These are phyloP conservation scores for Fusarium nurragi DNA, from an alignment of 2,329 filamentous ascomycete species.

Conservation along the genomic window DNA sequence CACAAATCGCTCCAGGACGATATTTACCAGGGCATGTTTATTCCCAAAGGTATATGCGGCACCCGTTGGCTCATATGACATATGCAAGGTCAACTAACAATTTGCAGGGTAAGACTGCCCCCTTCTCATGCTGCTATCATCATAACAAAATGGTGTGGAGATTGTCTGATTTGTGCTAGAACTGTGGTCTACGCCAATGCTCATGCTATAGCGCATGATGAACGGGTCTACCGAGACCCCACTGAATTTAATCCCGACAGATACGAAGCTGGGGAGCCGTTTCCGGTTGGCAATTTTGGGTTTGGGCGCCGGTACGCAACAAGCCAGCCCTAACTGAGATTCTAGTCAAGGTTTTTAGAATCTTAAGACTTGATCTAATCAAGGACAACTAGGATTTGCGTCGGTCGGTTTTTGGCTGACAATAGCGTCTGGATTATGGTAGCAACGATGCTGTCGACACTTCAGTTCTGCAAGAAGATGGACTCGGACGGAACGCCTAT, in stretches of 20 bases:
- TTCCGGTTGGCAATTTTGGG: constrained; percentile 51
- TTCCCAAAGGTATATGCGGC: constrained; percentile 58
- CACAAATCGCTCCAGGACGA: constrained; percentile 66
- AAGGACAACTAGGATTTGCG: constrained; percentile 40
- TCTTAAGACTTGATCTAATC: not conserved
- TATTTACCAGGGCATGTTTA: constrained; percentile 65
- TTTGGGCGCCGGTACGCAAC: constrained; percentile 46
- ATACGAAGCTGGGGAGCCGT: constrained; percentile 57
- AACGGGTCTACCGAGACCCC: constrained; percentile 53
- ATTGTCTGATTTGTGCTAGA: constrained; percentile 37
- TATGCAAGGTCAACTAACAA: constrained; percentile 3
- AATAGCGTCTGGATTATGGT: constrained; percentile 51
- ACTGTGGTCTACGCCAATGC: constrained; percentile 55
- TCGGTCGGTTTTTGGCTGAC: constrained; percentile 49
- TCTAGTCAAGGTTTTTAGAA: not conserved
- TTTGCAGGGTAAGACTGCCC: constrained; percentile 32
- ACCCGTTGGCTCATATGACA: not conserved
- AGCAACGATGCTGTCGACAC: constrained; percentile 47
- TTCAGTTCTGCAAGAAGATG: constrained; percentile 43
- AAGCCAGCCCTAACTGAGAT: not conserved
- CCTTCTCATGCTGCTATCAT: not conserved
- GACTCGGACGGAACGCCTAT: constrained; percentile 40
- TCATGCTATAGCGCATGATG: constrained; percentile 55
- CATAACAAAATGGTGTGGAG: constrained; percentile 4
- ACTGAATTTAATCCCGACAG: constrained; percentile 59